Evolutionary conservation across 768 basidiomycete genomes (phyloP).

Genomic region (Lentinula sp.): DNA sequence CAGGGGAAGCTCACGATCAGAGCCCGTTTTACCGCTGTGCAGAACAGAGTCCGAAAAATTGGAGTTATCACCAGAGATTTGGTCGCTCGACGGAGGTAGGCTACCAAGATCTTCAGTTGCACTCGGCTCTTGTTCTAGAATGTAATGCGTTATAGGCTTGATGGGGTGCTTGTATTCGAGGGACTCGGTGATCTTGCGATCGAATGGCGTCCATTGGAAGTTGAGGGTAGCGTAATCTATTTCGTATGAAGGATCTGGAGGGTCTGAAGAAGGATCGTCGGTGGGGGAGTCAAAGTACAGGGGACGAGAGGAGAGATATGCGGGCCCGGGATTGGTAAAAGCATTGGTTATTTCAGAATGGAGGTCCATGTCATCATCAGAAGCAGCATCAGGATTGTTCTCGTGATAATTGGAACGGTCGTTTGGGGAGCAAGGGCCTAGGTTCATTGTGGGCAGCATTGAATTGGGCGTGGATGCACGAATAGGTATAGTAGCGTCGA

Average conservation of each 20-base stretch:
- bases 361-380: not conserved
- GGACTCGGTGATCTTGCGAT: not conserved
- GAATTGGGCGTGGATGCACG: not conserved
- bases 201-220: constrained; percentile 6
- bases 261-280: not conserved
- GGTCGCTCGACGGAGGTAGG: constrained; percentile 4
- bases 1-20: not conserved
- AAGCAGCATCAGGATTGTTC: no score
- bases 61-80: not conserved
- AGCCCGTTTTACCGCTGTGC: not conserved
- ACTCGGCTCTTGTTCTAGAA: not conserved
- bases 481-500: not conserved
- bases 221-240: not conserved
- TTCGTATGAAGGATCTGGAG: not conserved
- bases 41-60: not conserved
- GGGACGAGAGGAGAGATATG: constrained; percentile 2
- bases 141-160: not conserved
- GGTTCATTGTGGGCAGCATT: not conserved
- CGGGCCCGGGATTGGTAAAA: constrained; percentile 2
- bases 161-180: not conserved
- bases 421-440: not conserved
- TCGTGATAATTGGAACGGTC: not conserved
- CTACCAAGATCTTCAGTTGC: not conserved
- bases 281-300: not conserved
- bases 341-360: not conserved